Evolutionary conservation across 768 basidiomycete genomes (phyloP).

Genomic region (Mycena vulgaris): DNA sequence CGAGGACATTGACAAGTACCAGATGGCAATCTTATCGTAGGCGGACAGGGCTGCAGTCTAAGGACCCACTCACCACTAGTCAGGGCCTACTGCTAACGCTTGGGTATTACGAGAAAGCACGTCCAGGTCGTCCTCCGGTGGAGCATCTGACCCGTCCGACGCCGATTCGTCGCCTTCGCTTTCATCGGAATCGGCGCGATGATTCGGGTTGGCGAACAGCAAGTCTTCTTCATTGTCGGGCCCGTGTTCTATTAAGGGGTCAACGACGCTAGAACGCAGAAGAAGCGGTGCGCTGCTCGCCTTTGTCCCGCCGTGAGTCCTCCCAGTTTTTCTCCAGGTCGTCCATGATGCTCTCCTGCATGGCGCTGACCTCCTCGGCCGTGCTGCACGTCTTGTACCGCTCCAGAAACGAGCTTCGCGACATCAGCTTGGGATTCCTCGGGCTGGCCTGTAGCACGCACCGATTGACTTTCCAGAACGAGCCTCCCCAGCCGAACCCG

Average conservation of each 20-base stretch:
- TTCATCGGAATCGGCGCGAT: constrained; percentile 41
- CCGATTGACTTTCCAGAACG: constrained; percentile 92
- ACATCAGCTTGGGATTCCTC: no score
- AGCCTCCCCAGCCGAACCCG: constrained; percentile 92
- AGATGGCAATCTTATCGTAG: neutral
- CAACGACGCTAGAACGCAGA: neutral
- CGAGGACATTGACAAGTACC: no score
- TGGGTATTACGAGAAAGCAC: constrained; percentile 17
- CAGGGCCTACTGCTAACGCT: constrained; percentile 11
- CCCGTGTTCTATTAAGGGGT: constrained; percentile 38
- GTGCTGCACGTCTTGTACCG: constrained; percentile 82
- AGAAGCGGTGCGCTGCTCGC: constrained; percentile 50
- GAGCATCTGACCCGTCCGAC: neutral
- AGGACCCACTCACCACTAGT: neutral
- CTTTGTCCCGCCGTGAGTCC: constrained; percentile 67
- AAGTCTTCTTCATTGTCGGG: constrained; percentile 69
- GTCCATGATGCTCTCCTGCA: constrained; percentile 79
- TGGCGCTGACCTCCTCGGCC: constrained; percentile 68
- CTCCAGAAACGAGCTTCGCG: constrained; percentile 71
- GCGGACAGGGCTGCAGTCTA: neutral
- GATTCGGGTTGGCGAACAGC: constrained; percentile 80
- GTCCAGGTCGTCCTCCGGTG: constrained; percentile 9
- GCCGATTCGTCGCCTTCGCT: constrained; percentile 38
- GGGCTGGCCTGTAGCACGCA: no score
- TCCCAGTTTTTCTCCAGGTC: constrained; percentile 77